Base-by-base conservation (phyloP, 805 yeast species). In the Saitoella complicata region DNA sequence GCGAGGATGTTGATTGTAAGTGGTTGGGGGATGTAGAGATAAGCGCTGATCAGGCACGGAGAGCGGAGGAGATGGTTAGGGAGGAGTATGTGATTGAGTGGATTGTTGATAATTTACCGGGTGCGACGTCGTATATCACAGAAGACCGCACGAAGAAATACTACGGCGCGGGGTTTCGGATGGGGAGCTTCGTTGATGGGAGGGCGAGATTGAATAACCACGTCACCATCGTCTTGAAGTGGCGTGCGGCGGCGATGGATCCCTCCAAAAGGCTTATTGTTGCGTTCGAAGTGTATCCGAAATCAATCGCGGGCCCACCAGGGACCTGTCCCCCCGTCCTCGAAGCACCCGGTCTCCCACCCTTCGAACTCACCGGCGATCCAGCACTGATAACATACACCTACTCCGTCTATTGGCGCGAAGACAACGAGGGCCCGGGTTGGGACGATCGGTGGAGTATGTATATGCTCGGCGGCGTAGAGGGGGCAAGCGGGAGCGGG, bases 221-320 rank as follows among this genome's bases (percentile, higher is more conserved):
- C 58, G 76, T 80, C 7, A 80, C 80, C 79, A 55, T 85, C 45
- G 88, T 86, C 9, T 69, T 85, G 38, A 70, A 94, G 54, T 81
- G 75, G 62, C 80, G 83, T 52, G 63, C 56, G 31, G 52, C 48
- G 29, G 43, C 37, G 8, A 36, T 40, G 48, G 59, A 66, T 56
- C 62, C 66, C 32, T 60, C 57, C 42, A 55, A 58, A 6, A 49
- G 49, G 13, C 54, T 49, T 11, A 82, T 85, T 53, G 94, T 85
- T 12, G 95, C 94, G 0, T 81, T 86, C 53, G 95, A 85, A 62
- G 82, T 84, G 9, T 85, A 85, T 57, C 95, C 95, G 7, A 78
- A 75, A 57, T 80, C 91, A 48, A 45, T 35, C 44, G 87, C 81
- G 8, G 64, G 41, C 30, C 7, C 39, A 8, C 31, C 70, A 58